A percentile compares a stretch with the other conserved stretches of the same genome.
These are phyloP conservation scores for Cymodocea nodosa DNA, from an alignment of 116 monocot genomes.

Conservation along the genomic window DNA sequence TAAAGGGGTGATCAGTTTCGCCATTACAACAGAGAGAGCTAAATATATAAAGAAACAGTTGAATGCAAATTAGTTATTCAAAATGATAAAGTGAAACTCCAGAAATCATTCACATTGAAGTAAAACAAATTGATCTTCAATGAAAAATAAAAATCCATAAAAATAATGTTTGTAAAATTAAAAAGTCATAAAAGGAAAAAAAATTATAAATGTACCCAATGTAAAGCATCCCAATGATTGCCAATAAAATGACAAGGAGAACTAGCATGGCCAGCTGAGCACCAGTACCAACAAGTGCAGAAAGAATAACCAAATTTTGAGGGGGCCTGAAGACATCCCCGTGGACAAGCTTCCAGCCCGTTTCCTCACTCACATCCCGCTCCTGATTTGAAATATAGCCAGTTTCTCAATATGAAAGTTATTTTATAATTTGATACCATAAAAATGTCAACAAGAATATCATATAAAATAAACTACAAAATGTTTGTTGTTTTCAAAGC, in stretches of 20 bases:
- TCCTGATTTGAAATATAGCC: conserved; percentile 31
- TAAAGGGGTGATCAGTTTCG: too few species aligned
- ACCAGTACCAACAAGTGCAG: conserved; percentile 86
- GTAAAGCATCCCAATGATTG: conserved; percentile 87
- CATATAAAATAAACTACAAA: too few species aligned
- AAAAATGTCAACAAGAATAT: neutral
- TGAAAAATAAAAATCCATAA: neutral
- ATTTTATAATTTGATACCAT: neutral
- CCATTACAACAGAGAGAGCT: too few species aligned
- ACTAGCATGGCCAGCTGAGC: conserved; percentile 80
- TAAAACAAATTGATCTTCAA: neutral
- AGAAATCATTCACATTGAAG: too few species aligned
- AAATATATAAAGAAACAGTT: too few species aligned
- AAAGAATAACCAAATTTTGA: conserved; percentile 74
- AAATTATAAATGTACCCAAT: conserved; percentile 53
- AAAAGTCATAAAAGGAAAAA: neutral
- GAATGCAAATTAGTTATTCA: too few species aligned
- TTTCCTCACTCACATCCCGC: conserved; percentile 96
- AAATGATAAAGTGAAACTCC: too few species aligned
- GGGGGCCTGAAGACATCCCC: conserved; percentile 94
- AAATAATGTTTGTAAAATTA: neutral
- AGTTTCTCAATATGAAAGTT: neutral
- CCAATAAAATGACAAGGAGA: conserved; percentile 85
- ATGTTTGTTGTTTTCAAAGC: too few species aligned
- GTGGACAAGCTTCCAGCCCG: conserved; percentile 99